Conservation (phyloP, 805 yeast genomes). For the Hanseniaspora guilliermondii region DNA sequence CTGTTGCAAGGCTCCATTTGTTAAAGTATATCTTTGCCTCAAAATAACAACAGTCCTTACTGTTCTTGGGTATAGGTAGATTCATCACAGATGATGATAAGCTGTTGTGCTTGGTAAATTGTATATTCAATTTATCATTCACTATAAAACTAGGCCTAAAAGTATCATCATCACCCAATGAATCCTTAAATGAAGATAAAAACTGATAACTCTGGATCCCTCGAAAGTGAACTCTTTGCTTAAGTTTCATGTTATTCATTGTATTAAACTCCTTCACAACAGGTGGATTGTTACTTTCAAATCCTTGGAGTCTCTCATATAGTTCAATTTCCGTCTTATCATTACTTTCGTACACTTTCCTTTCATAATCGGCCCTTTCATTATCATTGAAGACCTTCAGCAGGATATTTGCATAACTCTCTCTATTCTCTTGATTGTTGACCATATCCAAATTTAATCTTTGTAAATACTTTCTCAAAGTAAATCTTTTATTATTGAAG, state of each 20-base stretch:
- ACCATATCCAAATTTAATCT: neutral
- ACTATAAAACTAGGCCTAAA: conserved; percentile 28
- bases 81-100: conserved; percentile 28
- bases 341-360: neutral
- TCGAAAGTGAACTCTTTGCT: conserved; percentile 25
- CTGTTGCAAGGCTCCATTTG: conserved; percentile 17
- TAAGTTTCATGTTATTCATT: conserved; percentile 21
- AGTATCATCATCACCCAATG: conserved; percentile 23
- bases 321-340: conserved; percentile 22
- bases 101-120: conserved; percentile 24
- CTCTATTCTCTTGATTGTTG: neutral
- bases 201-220: conserved; percentile 28
- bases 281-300: conserved; percentile 25
- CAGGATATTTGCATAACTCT: conserved; percentile 3
- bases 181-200: conserved; percentile 27
- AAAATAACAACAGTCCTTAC: conserved; percentile 57
- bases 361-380: neutral
- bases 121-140: conserved; percentile 27
- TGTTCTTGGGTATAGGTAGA: conserved; percentile 31
- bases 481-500: neutral
- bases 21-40: conserved; percentile 42
- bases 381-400: neutral
- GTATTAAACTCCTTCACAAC: conserved; percentile 25
- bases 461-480: neutral
- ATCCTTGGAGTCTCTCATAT: conserved; percentile 25